A percentile compares a stretch with the other conserved stretches of the same genome.
These are phyloP conservation scores for Paramecium sonneborni DNA, from an alignment of 73 alveolate species.

Conservation along the genomic window DNA sequence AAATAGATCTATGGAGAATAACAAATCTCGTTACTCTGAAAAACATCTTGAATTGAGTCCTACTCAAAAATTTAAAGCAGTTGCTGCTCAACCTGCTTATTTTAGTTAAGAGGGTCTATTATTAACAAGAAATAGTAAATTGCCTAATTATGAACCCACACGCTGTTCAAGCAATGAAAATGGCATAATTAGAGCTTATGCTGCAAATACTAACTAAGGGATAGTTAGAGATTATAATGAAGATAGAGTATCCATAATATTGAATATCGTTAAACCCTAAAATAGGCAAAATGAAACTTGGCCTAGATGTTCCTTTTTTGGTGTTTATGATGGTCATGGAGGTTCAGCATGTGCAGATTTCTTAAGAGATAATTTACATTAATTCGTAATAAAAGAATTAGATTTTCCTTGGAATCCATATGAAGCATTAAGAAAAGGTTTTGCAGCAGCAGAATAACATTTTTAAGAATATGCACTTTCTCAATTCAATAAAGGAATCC, in stretches of 20 bases:
- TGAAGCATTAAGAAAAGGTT: constrained; percentile 94
- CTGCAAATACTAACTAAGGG: constrained; percentile 98
- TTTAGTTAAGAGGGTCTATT: background rate
- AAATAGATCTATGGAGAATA: constrained; percentile 41
- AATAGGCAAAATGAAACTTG: constrained; percentile 79
- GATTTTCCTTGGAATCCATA: constrained; percentile 95
- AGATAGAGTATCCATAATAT: constrained; percentile 90
- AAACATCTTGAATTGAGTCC: constrained; percentile 3
- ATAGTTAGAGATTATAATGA: constrained; percentile 93
- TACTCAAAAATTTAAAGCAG: background rate
- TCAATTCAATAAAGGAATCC: constrained; percentile 54
- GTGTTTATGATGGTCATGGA: constrained; percentile 98
- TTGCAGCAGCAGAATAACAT: constrained; percentile 89
- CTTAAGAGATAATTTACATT: constrained; percentile 95
- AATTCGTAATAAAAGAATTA: constrained; percentile 88
- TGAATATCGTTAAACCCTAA: constrained; percentile 85
- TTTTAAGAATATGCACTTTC: constrained; percentile 77
- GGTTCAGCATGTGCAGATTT: constrained; percentile 95
- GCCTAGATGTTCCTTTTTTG: constrained; percentile 98
- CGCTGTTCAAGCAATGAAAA: constrained; percentile 81
- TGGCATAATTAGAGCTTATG: constrained; percentile 96
- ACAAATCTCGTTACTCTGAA: background rate
- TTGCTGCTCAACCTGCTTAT: background rate
- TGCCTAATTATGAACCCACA: constrained; percentile 82
- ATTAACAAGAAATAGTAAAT: background rate